These are phyloP conservation scores for Phytophthora gonapodyides DNA, from an alignment of 352 stramenopile genomes.

Conservation along the genomic window DNA sequence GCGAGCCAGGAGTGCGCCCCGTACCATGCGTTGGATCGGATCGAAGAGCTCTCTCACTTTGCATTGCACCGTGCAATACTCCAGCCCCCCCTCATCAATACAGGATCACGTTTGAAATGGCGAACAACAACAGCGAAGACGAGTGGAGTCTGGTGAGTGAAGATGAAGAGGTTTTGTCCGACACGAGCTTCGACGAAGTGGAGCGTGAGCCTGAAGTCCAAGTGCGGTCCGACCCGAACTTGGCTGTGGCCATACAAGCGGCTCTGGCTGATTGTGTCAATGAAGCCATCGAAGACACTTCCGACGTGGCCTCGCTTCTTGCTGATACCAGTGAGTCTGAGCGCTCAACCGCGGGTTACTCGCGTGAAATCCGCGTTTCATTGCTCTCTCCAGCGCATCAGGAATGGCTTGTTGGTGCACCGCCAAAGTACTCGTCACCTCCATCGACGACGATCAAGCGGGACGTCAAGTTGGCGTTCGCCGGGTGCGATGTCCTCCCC, in stretches of 20 bases:
- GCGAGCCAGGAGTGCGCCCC: conserved; percentile 11
- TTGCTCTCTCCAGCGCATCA: conserved; percentile 48
- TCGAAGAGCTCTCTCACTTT: conserved; percentile 18
- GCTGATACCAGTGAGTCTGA: conserved; percentile 16
- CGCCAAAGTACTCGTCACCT: conserved; percentile 4
- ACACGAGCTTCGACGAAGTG: conserved; percentile 39
- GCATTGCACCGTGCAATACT: conserved; percentile 9
- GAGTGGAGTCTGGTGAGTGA: conserved; percentile 66
- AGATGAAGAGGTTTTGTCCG: conserved; percentile 34
- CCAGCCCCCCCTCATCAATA: neutral
- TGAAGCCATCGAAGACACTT: conserved; percentile 9
- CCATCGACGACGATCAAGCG: conserved; percentile 7
- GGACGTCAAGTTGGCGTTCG: conserved; percentile 40
- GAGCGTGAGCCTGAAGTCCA: conserved; percentile 35
- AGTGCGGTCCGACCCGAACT: conserved; percentile 27
- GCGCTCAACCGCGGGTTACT: conserved; percentile 20
- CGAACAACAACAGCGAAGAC: conserved; percentile 40
- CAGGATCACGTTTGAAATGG: conserved; percentile 5
- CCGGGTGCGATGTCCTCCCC: neutral
- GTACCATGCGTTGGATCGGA: conserved; percentile 20
- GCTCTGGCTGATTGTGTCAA: neutral
- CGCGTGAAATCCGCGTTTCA: conserved; percentile 36
- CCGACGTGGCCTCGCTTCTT: conserved; percentile 37
- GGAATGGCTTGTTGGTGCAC: conserved; percentile 14
- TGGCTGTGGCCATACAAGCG: conserved; percentile 5